These are phyloP conservation scores for Macroventuria anomochaeta DNA, from an alignment of 2,329 filamentous ascomycete species.

Conservation along the genomic window DNA sequence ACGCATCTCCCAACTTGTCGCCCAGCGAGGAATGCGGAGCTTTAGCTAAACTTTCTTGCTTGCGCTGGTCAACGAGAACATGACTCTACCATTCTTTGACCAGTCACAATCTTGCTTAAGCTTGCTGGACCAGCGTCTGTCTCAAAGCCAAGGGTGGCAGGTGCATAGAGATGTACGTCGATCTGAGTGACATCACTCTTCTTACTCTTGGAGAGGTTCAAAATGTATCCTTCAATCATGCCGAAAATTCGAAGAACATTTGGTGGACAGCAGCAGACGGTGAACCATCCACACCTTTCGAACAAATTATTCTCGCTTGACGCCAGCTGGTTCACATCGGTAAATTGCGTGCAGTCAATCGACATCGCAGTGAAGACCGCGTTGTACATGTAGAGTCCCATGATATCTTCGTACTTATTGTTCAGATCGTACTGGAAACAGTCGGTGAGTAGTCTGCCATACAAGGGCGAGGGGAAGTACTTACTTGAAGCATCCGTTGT, in stretches of 20 bases:
- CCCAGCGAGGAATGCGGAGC: conserved; percentile 6
- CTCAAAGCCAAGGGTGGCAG: neutral
- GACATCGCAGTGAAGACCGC: conserved; percentile 65
- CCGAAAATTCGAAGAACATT: conserved; percentile 1
- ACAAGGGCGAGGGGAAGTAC: neutral
- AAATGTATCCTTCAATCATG: conserved; percentile 8
- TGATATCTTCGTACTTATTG: conserved; percentile 61
- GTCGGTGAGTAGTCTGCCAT: neutral
- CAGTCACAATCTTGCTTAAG: conserved; percentile 2
- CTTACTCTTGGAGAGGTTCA: neutral
- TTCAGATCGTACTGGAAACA: conserved; percentile 52
- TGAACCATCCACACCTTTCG: conserved; percentile 62
- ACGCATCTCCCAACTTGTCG: neutral
- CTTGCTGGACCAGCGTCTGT: neutral
- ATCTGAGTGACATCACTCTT: neutral
- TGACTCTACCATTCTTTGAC: neutral
- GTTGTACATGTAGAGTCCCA: conserved; percentile 68
- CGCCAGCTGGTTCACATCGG: conserved; percentile 66
- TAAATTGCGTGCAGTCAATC: conserved; percentile 63
- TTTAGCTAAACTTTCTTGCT: neutral
- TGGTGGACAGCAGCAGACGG: neutral
- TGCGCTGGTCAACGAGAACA: neutral
- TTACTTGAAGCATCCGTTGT: conserved; percentile 6
- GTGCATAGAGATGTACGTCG: neutral
- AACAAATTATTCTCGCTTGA: conserved; percentile 60